A percentile compares a stretch with the other conserved stretches of the same genome.
Evolutionary conservation across 2,329 filamentous ascomycete species (phyloP).

Genomic region (Exophiala calicioides): DNA sequence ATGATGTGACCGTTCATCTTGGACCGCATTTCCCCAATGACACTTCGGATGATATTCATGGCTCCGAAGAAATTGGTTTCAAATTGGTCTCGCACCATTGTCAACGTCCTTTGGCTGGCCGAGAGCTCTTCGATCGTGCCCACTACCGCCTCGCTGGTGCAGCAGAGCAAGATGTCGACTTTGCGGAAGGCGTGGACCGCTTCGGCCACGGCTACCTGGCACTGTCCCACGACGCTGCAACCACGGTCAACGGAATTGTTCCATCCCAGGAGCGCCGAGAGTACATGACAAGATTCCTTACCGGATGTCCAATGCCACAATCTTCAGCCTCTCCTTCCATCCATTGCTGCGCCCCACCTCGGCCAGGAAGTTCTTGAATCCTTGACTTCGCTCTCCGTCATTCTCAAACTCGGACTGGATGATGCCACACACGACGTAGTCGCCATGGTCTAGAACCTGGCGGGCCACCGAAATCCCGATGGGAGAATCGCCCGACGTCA

Average conservation of each 20-base stretch:
- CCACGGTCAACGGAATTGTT: too few relatives aligned
- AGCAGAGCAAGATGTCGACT: constrained; percentile 88
- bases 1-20: constrained; percentile 88
- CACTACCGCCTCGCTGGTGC: constrained; percentile 83
- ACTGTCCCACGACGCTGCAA: constrained; percentile 65
- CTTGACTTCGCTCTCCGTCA: constrained; percentile 70
- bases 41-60: constrained; percentile 91
- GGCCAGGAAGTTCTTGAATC: constrained; percentile 77
- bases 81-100: constrained; percentile 85
- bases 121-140: constrained; percentile 89
- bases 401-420: constrained; percentile 74
- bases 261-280: too few relatives aligned
- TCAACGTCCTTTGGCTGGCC: constrained; percentile 69
- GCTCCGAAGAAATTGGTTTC: constrained; percentile 94
- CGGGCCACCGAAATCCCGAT: constrained; percentile 80
- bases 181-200: constrained; percentile 80
- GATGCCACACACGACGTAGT: constrained; percentile 83
- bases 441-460: constrained; percentile 83
- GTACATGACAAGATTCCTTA: too few relatives aligned
- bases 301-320: constrained; percentile 61
- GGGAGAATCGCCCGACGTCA: constrained; percentile 83
- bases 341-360: constrained; percentile 62
- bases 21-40: constrained; percentile 74
- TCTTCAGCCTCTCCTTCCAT: constrained; percentile 75
- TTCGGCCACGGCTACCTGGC: constrained; percentile 83